A percentile compares a stretch with the other conserved stretches of the same genome.
Evolutionary conservation across 345 rosid species (phyloP).

Genomic region (Tarenaya hassleriana): DNA sequence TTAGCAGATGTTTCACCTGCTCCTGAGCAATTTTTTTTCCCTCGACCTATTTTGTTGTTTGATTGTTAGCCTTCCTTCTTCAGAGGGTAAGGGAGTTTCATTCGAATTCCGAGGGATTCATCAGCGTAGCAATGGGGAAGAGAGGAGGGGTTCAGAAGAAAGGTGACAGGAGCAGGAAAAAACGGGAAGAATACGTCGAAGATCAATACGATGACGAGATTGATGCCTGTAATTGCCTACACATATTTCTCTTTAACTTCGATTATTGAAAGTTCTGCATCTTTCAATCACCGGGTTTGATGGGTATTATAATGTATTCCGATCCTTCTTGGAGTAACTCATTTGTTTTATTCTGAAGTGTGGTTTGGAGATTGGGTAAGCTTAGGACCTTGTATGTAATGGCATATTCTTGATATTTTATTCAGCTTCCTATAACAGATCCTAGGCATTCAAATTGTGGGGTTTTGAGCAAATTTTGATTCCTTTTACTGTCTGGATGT

Average conservation of each 20-base stretch:
- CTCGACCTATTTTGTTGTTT: too few species aligned
- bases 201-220: constrained; percentile 56
- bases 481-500: constrained; percentile 1
- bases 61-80: too few species aligned
- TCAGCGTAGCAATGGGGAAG: constrained; percentile 47
- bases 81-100: too few species aligned
- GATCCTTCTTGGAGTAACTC: too few species aligned
- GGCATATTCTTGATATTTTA: too few species aligned
- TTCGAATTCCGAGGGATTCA: too few species aligned
- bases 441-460: neutral
- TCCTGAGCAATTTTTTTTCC: too few species aligned
- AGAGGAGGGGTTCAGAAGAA: constrained; percentile 41
- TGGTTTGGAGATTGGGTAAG: too few species aligned
- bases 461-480: neutral
- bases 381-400: too few species aligned
- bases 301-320: too few species aligned
- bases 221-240: constrained; percentile 48
- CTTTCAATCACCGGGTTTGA: neutral
- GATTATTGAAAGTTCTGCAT: neutral
- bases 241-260: neutral
- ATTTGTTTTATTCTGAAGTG: too few species aligned
- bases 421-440: too few species aligned
- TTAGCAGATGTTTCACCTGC: neutral
- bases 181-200: constrained; percentile 31
- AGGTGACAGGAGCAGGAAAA: constrained; percentile 35